Evolutionary conservation across 2,329 filamentous ascomycete species (phyloP).

Genomic region (Cordyceps fumosorosea): DNA sequence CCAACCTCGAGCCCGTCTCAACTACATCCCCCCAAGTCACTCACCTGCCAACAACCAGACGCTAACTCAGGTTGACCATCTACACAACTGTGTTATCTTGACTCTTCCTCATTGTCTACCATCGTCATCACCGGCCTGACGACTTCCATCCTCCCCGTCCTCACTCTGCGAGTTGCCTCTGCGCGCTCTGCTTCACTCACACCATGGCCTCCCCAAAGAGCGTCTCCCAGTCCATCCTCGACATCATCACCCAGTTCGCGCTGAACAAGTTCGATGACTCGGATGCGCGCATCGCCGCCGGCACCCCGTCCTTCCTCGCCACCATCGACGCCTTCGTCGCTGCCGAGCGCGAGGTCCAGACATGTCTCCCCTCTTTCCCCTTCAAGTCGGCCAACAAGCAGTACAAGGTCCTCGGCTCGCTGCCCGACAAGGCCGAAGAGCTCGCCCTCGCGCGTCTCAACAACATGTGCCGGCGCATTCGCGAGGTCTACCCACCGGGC

Average conservation of each 20-base stretch:
- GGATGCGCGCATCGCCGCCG: conserved; percentile 14
- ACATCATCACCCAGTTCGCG: conserved; percentile 22
- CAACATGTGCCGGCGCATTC: conserved; percentile 23
- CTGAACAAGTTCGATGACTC: conserved; percentile 23
- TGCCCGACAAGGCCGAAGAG: conserved; percentile 28
- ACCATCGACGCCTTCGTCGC: conserved; percentile 20
- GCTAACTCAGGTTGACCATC: background rate
- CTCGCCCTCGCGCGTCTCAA: conserved; percentile 22
- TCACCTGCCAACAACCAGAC: background rate
- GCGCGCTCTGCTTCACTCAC: background rate
- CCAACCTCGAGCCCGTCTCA: background rate
- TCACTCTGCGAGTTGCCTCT: background rate
- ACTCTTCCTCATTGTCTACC: no score
- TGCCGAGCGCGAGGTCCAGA: conserved; percentile 15
- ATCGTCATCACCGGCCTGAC: background rate
- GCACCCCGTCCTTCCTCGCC: conserved; percentile 19
- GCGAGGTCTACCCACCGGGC: conserved; percentile 22
- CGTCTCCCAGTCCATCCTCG: conserved; percentile 16
- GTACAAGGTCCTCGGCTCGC: conserved; percentile 24
- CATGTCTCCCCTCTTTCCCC: conserved; percentile 26
- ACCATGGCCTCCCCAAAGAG: background rate
- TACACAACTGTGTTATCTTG: background rate
- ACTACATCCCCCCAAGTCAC: background rate
- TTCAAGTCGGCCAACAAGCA: conserved; percentile 29
- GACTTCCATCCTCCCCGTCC: background rate